phyloP scores from a whole-genome alignment of 257 asterid genomes.

The Apocynum venetum region DNA sequence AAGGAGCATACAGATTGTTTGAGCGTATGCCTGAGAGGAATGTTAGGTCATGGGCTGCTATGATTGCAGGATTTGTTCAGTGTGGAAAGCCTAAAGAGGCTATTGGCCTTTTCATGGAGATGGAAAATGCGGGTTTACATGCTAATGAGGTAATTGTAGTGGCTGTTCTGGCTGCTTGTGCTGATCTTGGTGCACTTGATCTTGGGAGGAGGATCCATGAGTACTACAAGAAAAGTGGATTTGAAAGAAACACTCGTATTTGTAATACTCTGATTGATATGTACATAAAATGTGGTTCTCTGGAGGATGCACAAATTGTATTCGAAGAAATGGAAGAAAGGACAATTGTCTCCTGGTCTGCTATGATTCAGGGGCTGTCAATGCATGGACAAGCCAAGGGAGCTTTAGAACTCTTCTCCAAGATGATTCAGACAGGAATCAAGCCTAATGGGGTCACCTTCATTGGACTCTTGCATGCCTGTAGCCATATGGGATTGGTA shows the following conservation, averaged over 20 bases:
- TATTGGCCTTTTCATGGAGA: slow-evolving; percentile 34
- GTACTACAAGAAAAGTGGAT: slow-evolving; percentile 36
- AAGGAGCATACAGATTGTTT: slow-evolving; percentile 48
- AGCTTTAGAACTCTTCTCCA: slow-evolving; percentile 47
- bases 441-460: slow-evolving; percentile 61
- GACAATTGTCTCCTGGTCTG: slow-evolving; percentile 60
- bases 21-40: slow-evolving; percentile 49
- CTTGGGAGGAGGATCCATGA: slow-evolving; percentile 56
- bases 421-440: slow-evolving; percentile 47
- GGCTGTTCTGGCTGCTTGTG: slow-evolving; percentile 61
- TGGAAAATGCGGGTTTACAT: slow-evolving; percentile 46
- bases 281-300: slow-evolving; percentile 62
- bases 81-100: slow-evolving; percentile 58
- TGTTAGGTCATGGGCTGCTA: slow-evolving; percentile 70
- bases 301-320: slow-evolving; percentile 44
- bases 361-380: slow-evolving; percentile 73
- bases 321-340: slow-evolving; percentile 43
- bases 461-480: slow-evolving; percentile 58
- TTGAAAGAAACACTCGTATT: slow-evolving; percentile 31
- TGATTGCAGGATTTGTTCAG: slow-evolving; percentile 59
- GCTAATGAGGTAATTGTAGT: slow-evolving; percentile 64
- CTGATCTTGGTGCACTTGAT: slow-evolving; percentile 60
- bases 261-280: slow-evolving; percentile 62
- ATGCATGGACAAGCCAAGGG: slow-evolving; percentile 53
- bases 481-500: slow-evolving; percentile 64